Conservation (phyloP, 768 basidiomycete genomes). For the Filobasidium floriforme region DNA sequence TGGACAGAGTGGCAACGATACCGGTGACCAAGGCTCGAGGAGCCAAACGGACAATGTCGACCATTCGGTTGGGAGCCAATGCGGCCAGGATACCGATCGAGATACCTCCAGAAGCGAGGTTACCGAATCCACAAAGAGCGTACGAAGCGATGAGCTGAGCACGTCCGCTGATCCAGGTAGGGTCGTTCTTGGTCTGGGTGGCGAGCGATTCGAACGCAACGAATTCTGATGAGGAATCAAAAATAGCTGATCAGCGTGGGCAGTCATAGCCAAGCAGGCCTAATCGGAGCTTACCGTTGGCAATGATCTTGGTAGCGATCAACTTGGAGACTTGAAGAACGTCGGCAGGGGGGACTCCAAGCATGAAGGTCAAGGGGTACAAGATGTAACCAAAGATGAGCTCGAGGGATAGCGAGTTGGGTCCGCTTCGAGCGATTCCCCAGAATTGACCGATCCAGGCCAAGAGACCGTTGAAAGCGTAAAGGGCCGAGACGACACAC, state of each 20-base stretch:
- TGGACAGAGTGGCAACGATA: constrained; percentile 29
- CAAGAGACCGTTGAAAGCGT: constrained; percentile 71
- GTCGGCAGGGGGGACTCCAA: constrained; percentile 70
- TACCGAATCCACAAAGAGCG: constrained; percentile 84
- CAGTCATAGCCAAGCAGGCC: too few relatives aligned
- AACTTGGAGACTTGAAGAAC: constrained; percentile 72
- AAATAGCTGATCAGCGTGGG: too few relatives aligned
- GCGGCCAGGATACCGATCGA: constrained; percentile 69
- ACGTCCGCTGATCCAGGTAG: constrained; percentile 51
- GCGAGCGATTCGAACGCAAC: constrained; percentile 35
- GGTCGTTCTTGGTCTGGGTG: constrained; percentile 53
- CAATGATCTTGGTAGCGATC: constrained; percentile 77
- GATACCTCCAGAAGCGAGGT: constrained; percentile 63
- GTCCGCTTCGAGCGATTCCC: constrained; percentile 56
- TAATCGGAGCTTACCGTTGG: constrained; percentile 25
- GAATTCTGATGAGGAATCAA: constrained; percentile 5
- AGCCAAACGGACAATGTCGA: constrained; percentile 56
- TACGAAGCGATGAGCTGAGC: constrained; percentile 77
- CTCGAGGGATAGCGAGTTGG: constrained; percentile 60
- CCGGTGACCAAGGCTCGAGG: constrained; percentile 29
- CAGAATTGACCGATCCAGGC: constrained; percentile 85
- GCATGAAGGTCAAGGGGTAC: constrained; percentile 61
- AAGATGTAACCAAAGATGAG: constrained; percentile 78
- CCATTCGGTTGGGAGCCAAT: constrained; percentile 62
- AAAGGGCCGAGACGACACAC: constrained; percentile 73